These are phyloP conservation scores for Atkinsonella hypoxylon DNA, from an alignment of 2,329 filamentous ascomycete species.

Conservation along the genomic window DNA sequence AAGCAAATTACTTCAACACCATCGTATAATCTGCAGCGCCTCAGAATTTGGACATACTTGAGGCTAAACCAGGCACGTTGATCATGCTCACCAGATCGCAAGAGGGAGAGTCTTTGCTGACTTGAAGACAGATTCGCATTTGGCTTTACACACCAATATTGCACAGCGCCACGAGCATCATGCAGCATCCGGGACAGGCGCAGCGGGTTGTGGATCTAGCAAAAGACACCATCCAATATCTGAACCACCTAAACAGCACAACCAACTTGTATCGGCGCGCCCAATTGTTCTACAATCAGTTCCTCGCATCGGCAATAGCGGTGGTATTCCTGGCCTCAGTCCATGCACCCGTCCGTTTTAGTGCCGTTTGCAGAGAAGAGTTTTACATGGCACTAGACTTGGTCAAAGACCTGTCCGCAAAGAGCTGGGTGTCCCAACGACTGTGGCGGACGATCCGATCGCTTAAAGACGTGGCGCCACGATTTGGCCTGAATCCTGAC, in stretches of 20 bases:
- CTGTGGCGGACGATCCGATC: constrained; percentile 62
- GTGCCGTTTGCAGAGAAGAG: constrained; percentile 55
- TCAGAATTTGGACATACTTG: constrained; percentile 75
- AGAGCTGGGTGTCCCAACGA: constrained; percentile 59
- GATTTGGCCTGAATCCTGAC: constrained; percentile 44
- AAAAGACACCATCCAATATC: constrained; percentile 62
- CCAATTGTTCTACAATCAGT: constrained; percentile 72
- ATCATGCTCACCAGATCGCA: not conserved
- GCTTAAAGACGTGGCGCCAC: constrained; percentile 59
- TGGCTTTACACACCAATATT: constrained; percentile 80
- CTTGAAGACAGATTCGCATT: constrained; percentile 51
- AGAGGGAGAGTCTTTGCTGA: not conserved
- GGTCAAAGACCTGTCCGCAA: constrained; percentile 58
- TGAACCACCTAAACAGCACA: constrained; percentile 59
- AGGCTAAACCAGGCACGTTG: constrained; percentile 60
- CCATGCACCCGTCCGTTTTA: constrained; percentile 63
- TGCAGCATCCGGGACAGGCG: constrained; percentile 61
- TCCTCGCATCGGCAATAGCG: constrained; percentile 61
- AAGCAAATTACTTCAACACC: constrained; percentile 41
- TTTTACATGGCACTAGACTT: constrained; percentile 70
- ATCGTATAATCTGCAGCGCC: constrained; percentile 55
- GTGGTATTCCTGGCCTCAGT: constrained; percentile 67
- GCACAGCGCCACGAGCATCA: constrained; percentile 73
- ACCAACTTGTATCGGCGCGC: constrained; percentile 59
- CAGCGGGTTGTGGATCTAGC: constrained; percentile 63